Evolutionary conservation across 371 early-diverging fungal genomes (phyloP), one percentile per base, ranked within the genome.

Genomic region (Syncephalastrum monosporum): DNA sequence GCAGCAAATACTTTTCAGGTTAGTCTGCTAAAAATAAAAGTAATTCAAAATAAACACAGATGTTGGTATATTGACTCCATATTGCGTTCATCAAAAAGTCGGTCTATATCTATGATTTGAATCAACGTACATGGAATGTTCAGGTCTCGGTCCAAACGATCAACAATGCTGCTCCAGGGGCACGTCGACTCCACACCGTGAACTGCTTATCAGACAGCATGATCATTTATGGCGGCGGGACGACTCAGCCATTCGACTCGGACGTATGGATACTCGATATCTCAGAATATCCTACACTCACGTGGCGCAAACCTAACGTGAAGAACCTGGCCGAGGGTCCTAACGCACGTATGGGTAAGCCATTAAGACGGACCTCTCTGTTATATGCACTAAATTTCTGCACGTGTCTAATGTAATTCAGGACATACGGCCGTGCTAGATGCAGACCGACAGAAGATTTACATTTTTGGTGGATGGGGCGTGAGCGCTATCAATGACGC

Each of bases 221-320:
- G 71, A 53, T 79, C 42, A 63, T 79, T 15, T 79, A 68, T 51
- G 79, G 79, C 21, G 79, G 79, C 17, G 79, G 79, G 23, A 74
- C 72, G 1, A 67, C 54, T 3, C 63, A 64, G 19, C 72, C 79
- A 1, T 60, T 59, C 27, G 79, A 79, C 57, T 66, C 68, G 0
- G 69, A 74, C 59, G 69, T 79, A 12, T 79, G 77, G 76, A 46
- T 79, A 19, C 57, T 79, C 4, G 72, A 79, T 51, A 74, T 65
- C 15, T 59, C 72, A 10, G 15, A 57, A 10, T 75, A 74, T 55
- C 76, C 79, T 12, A 59, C 63, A 2, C 27, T 75, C 3, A 63
- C 55, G 5, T 76, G 79, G 79, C 27, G 66, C 49, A 49, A 56
- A 27, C 55, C 53, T 24, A 52, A 49, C 14, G 56, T 71, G 42